A percentile compares a stretch with the other conserved stretches of the same genome.
Evolutionary conservation across 1,284 basidiomycete species (phyloP).

Genomic region (Sparassis latifolia): DNA sequence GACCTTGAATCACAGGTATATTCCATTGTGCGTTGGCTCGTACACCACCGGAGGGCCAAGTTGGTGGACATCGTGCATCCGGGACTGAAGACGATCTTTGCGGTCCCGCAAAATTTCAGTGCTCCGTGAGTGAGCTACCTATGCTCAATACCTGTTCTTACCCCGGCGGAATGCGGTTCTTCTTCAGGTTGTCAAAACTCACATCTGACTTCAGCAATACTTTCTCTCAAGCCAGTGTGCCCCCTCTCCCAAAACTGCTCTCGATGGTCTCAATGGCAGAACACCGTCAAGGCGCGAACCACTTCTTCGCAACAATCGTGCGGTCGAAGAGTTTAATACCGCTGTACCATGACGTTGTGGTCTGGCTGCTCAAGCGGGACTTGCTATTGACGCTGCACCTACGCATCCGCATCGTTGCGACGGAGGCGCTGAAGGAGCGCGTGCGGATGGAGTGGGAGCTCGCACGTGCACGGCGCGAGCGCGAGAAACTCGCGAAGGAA

Average conservation of each 20-base stretch:
- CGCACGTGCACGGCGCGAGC: slow-evolving; percentile 31
- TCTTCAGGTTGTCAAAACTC: slow-evolving; percentile 29
- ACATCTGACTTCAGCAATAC: slow-evolving; percentile 56
- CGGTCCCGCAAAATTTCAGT: slow-evolving; percentile 62
- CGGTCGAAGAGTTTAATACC: slow-evolving; percentile 60
- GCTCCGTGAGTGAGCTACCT: slow-evolving; percentile 48
- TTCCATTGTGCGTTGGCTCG: slow-evolving; percentile 84
- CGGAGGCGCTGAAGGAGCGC: slow-evolving; percentile 66
- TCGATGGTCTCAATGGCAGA: slow-evolving; percentile 65
- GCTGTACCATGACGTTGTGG: slow-evolving; percentile 77
- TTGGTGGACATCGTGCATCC: slow-evolving; percentile 81
- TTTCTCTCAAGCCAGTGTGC: slow-evolving; percentile 62
- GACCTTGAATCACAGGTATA: slow-evolving; percentile 83
- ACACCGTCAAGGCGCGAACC: slow-evolving; percentile 53
- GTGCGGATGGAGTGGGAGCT: slow-evolving; percentile 44
- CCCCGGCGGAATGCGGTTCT: background rate
- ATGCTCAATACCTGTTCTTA: background rate
- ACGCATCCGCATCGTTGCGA: slow-evolving; percentile 79
- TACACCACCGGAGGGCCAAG: slow-evolving; percentile 85
- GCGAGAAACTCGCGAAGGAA: slow-evolving; percentile 17
- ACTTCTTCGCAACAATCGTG: slow-evolving; percentile 75
- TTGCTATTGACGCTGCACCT: slow-evolving; percentile 84
- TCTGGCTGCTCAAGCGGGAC: slow-evolving; percentile 88
- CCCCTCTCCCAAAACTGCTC: slow-evolving; percentile 69
- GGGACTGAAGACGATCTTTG: slow-evolving; percentile 82